Evolutionary conservation across 2,329 filamentous ascomycete genomes (phyloP), one percentile per base, ranked within the genome.

Genomic region (Fusarium miscanthi): DNA sequence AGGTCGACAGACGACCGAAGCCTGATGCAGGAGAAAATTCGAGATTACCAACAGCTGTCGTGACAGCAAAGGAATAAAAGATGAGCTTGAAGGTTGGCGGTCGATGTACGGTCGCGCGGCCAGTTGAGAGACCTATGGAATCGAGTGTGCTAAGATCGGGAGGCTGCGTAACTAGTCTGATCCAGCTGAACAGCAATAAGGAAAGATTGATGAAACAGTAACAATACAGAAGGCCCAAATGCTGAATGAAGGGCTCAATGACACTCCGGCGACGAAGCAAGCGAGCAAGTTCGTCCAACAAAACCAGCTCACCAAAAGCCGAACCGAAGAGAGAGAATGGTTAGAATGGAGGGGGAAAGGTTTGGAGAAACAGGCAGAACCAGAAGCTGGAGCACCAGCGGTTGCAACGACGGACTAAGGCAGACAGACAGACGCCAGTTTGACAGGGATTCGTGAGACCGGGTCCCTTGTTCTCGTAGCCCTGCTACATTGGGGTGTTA

Each of bases 261-360:
- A 53, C 54, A 49, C 59, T 66, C 56, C 48, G 41, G 59, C 37
- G 58, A 57, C 48, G 42, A 74, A 72, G 68, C 30, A 69, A 72
- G 69, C 31, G 52, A 46, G 49, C 35, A 53, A 40, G 31, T 51
- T 67, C 49, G 56, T 70, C 54, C 48, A 63, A 70, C 45, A 59
- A 66, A 49, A 71, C 49, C 72, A 74, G 71, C 58, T 74, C 68
- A 59, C 64, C 71, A 69, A 43, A 74, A 61, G 57, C 67, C 66
- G 58, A 67, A 72, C 46, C 49, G 52, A 61, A 66, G 62, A 73
- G 52, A 73, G 57, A 71, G 70, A 59, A 61, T 62, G 70, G 52
- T 31, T 48, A 70, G 68, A 72, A 74, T 76, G 78, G 80, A 77
- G 79, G 78, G 76, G 74, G 75, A 74, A 73, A 74, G 77, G 76